These are phyloP conservation scores for Porphyrellus cyaneotinctus DNA, from an alignment of 768 basidiomycete species.

Conservation along the genomic window DNA sequence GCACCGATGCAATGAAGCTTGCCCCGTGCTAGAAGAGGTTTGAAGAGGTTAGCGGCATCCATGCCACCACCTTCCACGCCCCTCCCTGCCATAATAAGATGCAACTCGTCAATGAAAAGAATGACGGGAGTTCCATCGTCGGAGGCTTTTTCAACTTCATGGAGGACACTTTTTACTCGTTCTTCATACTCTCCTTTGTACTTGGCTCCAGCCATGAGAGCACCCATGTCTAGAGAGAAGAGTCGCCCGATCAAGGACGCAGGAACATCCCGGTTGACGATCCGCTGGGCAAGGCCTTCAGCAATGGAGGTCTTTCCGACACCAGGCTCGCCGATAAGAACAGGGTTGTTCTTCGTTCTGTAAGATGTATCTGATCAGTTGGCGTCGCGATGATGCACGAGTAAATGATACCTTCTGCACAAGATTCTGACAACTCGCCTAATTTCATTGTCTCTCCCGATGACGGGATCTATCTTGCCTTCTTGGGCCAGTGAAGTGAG, in stretches of 20 bases:
- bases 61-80: conserved; percentile 83
- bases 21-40: conserved; percentile 85
- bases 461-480: conserved; percentile 94
- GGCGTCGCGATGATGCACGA: not conserved
- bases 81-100: conserved; percentile 89
- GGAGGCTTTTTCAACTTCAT: conserved; percentile 87
- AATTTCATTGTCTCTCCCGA: conserved; percentile 91
- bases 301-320: conserved; percentile 95
- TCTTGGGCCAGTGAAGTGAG: conserved; percentile 84
- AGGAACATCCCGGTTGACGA: conserved; percentile 91
- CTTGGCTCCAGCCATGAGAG: conserved; percentile 88
- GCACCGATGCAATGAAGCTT: conserved; percentile 80
- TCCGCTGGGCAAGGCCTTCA: conserved; percentile 93
- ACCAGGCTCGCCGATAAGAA: conserved; percentile 91
- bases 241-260: conserved; percentile 66
- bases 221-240: conserved; percentile 91
- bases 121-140: conserved; percentile 78
- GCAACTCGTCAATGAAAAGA: conserved; percentile 92
- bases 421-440: conserved; percentile 80
- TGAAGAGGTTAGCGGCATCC: conserved; percentile 92
- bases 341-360: conserved; percentile 96
- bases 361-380: conserved; percentile 8
- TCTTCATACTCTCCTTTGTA: conserved; percentile 98
- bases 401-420: conserved; percentile 57
- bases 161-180: conserved; percentile 86